Conservation (phyloP, 345 rosid genomes). For the Erodium maritimum region DNA sequence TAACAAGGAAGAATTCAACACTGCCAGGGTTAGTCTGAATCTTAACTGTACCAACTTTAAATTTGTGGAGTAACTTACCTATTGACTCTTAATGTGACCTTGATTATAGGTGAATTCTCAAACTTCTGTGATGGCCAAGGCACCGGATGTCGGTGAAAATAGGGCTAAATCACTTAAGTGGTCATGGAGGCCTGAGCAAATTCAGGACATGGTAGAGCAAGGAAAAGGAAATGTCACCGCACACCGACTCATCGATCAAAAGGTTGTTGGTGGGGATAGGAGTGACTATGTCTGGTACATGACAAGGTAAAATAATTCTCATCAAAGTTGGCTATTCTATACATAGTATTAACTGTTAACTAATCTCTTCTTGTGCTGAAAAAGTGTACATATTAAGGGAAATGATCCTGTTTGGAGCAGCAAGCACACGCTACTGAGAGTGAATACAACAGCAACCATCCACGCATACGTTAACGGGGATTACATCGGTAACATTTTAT, state of each 20-base stretch:
- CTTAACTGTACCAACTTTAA: no score
- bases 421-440: constrained; percentile 24
- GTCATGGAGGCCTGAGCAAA: neutral
- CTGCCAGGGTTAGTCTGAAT: constrained; percentile 65
- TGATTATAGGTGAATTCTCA: constrained; percentile 42
- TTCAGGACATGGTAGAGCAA: neutral
- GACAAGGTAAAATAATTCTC: neutral
- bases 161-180: neutral
- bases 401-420: constrained; percentile 43
- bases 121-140: constrained; percentile 31
- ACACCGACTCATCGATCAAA: neutral
- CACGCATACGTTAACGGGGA: constrained; percentile 51
- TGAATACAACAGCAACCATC: constrained; percentile 38
- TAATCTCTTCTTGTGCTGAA: neutral
- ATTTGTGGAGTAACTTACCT: neutral
- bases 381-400: constrained; percentile 22
- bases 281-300: neutral
- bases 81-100: neutral
- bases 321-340: no score
- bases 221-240: neutral
- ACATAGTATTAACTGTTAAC: neutral
- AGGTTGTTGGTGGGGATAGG: neutral
- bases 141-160: constrained; percentile 4
- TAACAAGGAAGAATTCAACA: constrained; percentile 36
- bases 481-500: constrained; percentile 27